Conservation (phyloP, 139 green algal species). For the Trebouxia sp. region DNA sequence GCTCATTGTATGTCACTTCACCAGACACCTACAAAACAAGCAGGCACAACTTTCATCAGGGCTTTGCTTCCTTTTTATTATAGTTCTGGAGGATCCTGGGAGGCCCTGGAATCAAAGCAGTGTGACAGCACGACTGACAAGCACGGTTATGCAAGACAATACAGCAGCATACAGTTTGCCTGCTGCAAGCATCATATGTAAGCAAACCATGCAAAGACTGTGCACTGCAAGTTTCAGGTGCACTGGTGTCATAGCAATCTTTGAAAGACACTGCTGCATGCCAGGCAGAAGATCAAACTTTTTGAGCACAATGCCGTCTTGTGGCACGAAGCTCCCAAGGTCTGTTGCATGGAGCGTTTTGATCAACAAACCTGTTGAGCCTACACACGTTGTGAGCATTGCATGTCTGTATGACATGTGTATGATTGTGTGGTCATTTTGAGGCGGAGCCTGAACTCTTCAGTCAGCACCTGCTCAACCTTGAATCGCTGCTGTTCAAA, state of each 20-base stretch:
- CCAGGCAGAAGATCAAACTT: too few relatives aligned
- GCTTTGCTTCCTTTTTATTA: not conserved
- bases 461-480: not conserved
- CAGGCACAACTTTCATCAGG: not conserved
- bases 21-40: conserved; percentile 25
- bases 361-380: not conserved
- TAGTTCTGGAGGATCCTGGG: not conserved
- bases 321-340: too few relatives aligned
- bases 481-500: too few relatives aligned
- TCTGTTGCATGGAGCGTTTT: too few relatives aligned
- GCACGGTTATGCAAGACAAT: not conserved
- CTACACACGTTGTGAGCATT: too few relatives aligned
- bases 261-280: too few relatives aligned
- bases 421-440: not conserved
- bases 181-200: not conserved
- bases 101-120: not conserved
- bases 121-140: not conserved
- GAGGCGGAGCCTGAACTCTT: not conserved
- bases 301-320: too few relatives aligned
- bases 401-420: not conserved
- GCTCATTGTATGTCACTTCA: conserved; percentile 63
- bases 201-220: too few relatives aligned
- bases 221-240: too few relatives aligned
- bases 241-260: too few relatives aligned
- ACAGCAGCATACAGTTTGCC: not conserved